Base-by-base conservation (phyloP, 2,329 filamentous ascomycete species). In the Dactylellina drechsleri region DNA sequence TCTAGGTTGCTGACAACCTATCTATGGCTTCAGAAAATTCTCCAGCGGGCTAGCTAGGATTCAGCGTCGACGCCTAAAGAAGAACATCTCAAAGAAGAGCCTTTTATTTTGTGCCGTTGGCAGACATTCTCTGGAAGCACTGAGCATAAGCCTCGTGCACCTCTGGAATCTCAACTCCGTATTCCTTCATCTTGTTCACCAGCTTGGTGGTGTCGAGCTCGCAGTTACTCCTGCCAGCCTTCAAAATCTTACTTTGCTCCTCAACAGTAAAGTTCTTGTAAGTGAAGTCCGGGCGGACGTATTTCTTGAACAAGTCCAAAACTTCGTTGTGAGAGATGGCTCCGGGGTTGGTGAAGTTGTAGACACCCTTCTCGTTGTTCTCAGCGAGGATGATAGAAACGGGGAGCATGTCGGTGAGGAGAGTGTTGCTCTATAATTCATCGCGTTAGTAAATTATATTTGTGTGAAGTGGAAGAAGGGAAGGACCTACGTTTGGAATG, bases 251-350 rank as follows among this genome's bases (percentile, higher is more conserved):
- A 78, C 86, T 83, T 82, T 90, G 88, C 82, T 90, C 87, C 78
- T 89, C 87, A 49, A 90, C 80, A 1, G 84, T 85, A 79, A 90
- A 91, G 83, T 90, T 91, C 83, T 86, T 85, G 87, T 88, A 90
- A 47, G 83, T 84, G 78, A 89, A 87, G 28, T 79, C 80, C 1
- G 88, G 88, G 47, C 88, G 85, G 43, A 91, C 85, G 77, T 89
- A 87, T 76, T 90, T 85, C 78, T 85, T 86, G 82, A 90, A 90
- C 49, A 91, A 82, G 1, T 82, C 78, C 45, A 91, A 83, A 5
- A 91, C 88, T 81, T 90, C 88, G 80, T 90, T 90, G 82, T 90
- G 88, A n/a, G 87, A 89, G 80, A 91, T 90, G 77, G 87, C 87
- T 12, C 88, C 89, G 0, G 89, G 89, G 82, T 90, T 91, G 74